These are phyloP conservation scores for Sugiyamaella smithiae DNA, from an alignment of 805 yeast genomes.

Conservation along the genomic window DNA sequence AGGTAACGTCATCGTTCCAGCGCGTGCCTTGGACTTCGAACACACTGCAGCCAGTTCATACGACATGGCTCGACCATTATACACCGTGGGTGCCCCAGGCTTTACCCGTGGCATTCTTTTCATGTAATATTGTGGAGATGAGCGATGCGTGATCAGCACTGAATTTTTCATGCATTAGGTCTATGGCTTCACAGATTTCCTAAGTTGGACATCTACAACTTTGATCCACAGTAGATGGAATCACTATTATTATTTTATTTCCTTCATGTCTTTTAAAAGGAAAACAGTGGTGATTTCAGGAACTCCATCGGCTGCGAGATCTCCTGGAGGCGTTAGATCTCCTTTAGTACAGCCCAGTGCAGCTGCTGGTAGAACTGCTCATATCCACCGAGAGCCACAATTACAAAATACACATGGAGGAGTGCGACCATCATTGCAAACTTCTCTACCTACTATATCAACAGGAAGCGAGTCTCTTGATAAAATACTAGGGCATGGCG, in stretches of 20 bases:
- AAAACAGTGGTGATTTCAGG: conserved; percentile 21
- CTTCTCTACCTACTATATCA: conserved; percentile 73
- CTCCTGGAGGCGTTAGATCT: background rate
- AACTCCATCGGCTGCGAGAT: too few species aligned
- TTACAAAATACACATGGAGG: conserved; percentile 54
- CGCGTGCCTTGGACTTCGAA: conserved; percentile 43
- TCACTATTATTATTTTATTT: too few species aligned
- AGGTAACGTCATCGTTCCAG: conserved; percentile 41
- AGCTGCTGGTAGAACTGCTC: too few species aligned
- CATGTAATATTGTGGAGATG: too few species aligned
- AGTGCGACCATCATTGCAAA: conserved; percentile 69
- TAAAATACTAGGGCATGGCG: conserved; percentile 70
- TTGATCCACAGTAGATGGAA: too few species aligned
- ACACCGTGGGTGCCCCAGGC: conserved; percentile 8
- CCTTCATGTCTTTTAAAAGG: conserved; percentile 25
- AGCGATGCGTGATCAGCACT: too few species aligned
- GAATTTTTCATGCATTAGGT: too few species aligned
- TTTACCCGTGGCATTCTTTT: conserved; percentile 7
- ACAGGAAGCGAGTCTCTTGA: conserved; percentile 81
- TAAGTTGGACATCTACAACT: too few species aligned
- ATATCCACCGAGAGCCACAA: background rate
- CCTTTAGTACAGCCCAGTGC: background rate
- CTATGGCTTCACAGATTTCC: too few species aligned
- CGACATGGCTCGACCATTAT: conserved; percentile 31
- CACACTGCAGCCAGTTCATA: conserved; percentile 43